phyloP scores from a whole-genome alignment of 2,329 filamentous ascomycete species.

The Periconia sp. region DNA sequence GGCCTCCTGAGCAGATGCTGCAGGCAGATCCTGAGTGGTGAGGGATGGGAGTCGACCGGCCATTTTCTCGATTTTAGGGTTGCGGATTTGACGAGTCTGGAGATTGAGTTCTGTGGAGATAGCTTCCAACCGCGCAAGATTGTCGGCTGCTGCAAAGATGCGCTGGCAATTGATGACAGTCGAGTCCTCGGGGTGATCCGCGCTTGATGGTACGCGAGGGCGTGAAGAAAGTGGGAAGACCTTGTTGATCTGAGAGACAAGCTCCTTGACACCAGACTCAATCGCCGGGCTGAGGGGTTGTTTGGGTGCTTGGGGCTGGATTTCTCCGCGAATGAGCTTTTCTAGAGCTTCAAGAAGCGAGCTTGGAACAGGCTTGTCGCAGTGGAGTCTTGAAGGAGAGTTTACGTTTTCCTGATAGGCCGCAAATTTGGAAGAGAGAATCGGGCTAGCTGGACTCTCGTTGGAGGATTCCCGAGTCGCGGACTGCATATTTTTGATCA shows the following conservation, averaged over 20 bases:
- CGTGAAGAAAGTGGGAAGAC: slow-evolving; percentile 7
- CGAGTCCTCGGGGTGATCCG: background rate
- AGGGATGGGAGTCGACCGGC: slow-evolving; percentile 37
- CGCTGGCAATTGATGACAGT: slow-evolving; percentile 17
- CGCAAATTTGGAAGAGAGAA: background rate
- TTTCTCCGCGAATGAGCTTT: slow-evolving; percentile 9
- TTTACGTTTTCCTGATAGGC: background rate
- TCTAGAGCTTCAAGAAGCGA: slow-evolving; percentile 21
- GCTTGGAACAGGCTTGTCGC: slow-evolving; percentile 8
- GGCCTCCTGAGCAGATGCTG: slow-evolving; percentile 61
- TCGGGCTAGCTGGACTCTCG: background rate
- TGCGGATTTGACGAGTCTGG: background rate
- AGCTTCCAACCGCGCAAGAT: slow-evolving; percentile 12
- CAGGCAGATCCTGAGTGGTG: slow-evolving; percentile 54
- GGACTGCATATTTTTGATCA: background rate
- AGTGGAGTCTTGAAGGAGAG: background rate
- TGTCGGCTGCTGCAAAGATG: slow-evolving; percentile 16
- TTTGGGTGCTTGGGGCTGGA: slow-evolving; percentile 9
- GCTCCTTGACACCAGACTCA: slow-evolving; percentile 15
- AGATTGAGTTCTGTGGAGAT: slow-evolving; percentile 14
- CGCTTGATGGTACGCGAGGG: background rate
- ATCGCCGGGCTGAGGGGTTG: slow-evolving; percentile 16
- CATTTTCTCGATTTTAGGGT: slow-evolving; percentile 22
- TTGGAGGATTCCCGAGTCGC: background rate
- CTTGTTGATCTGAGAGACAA: slow-evolving; percentile 19